Conservation (phyloP, 805 yeast genomes). For the Helenozyma rhizophorensis region DNA sequence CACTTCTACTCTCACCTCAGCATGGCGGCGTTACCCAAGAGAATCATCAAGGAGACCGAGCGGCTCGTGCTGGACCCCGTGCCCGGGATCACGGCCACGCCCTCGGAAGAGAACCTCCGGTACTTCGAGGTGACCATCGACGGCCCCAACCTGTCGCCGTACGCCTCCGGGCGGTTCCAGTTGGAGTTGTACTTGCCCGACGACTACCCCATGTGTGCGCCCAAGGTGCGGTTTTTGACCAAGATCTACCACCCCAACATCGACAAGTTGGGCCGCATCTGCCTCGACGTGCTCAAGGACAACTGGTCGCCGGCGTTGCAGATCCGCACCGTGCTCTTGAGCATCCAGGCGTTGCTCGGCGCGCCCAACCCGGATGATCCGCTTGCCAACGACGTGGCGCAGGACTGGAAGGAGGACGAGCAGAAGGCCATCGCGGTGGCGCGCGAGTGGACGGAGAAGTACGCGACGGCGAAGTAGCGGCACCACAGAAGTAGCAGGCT, state of each 20-base stretch:
- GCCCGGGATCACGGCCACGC: slow-evolving; percentile 89
- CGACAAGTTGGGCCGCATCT: slow-evolving; percentile 90
- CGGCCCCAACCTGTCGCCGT: slow-evolving; percentile 90
- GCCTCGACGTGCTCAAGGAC: slow-evolving; percentile 89
- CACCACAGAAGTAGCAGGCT: too few relatives aligned
- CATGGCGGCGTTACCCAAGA: slow-evolving; percentile 73
- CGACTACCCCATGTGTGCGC: slow-evolving; percentile 97
- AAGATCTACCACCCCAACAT: slow-evolving; percentile 96
- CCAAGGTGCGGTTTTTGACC: slow-evolving; percentile 90
- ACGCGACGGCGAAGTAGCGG: slow-evolving; percentile 36
- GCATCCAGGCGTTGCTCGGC: slow-evolving; percentile 89
- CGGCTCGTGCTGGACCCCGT: slow-evolving; percentile 90
- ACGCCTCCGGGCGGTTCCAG: slow-evolving; percentile 74
- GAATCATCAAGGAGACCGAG: slow-evolving; percentile 96
- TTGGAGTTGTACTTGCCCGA: slow-evolving; percentile 89
- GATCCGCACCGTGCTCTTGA: slow-evolving; percentile 83
- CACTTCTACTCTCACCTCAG: neutral
- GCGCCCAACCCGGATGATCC: slow-evolving; percentile 99
- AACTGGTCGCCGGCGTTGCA: slow-evolving; percentile 99
- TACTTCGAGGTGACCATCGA: slow-evolving; percentile 89
- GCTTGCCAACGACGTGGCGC: slow-evolving; percentile 95
- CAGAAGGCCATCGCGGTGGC: slow-evolving; percentile 78
- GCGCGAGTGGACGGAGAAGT: slow-evolving; percentile 63
- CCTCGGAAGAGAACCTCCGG: slow-evolving; percentile 91
- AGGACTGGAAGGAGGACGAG: slow-evolving; percentile 90